Base-by-base conservation (phyloP, 1,139 yeast species). In the Kodamaea anthophila region DNA sequence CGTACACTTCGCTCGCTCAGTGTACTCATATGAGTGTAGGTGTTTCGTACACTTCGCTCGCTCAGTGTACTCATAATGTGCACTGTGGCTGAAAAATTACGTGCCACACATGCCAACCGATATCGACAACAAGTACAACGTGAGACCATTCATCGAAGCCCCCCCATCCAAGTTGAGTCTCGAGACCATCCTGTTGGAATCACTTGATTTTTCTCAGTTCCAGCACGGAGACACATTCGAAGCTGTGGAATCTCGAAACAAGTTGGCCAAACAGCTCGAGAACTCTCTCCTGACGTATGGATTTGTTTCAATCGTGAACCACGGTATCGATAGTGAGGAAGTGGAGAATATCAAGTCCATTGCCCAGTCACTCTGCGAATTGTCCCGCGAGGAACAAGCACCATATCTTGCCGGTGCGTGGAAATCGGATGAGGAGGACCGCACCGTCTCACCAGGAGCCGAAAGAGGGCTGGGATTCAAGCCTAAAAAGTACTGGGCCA, bases 401-500 rank as follows among this genome's bases (percentile, higher is more conserved):
- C 38, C 46, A 13, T 41, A 41, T 31, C 36, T 50, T 11, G 58
- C 60, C 3, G 60, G 59, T 3, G 55, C 58, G 4, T 35, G 38
- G 38, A 35, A 33, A 21, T 36, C 39, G 2, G 41, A 38, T 26
- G 30, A 31, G 28, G 41, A 38, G 18, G 38, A 38, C 25, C 24
- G 41, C 5, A 19, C 34, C 15, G 24, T 23, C 6, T 35, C 38
- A 5, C 30, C 29, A 5, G 41, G 60, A 5, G 60, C 52, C 22
- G 60, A 54, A 35, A 34, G 57, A 20, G 59, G 55, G 8, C 43
- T 53, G 5, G 60, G 60, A 1, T 55, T 48, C 35, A 55, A 54
- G 34, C 60, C 60, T 13, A 45, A 48, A 28, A 53, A 55, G 6
- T 54, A 54, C 33, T 55, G 60, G 60, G 43, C 55, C 11, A 53